Evolutionary conservation across 768 basidiomycete species (phyloP), one percentile per base, ranked within the genome.

Genomic region (Pisolithus sp.): DNA sequence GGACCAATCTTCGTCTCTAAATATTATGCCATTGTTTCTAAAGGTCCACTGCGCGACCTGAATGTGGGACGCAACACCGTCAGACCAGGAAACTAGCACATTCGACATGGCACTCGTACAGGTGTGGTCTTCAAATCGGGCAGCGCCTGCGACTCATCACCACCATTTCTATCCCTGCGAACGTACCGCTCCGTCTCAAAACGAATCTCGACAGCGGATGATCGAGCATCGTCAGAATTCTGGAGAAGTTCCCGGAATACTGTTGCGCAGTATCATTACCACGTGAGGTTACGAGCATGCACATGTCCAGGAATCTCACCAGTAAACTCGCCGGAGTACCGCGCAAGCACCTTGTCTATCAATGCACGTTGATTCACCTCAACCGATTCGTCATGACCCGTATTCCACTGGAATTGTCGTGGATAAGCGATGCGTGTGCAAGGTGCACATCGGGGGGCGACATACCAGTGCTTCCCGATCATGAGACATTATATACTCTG

Each of bases 351-450:
- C 71, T 93, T 97, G 76, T 96, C 94, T 49, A 97, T 95, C 52
- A 96, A 74, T n/a, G 93, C 93, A 18, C 94, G 81, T 65, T 95
- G 94, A 67, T 95, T 95, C 43, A 95, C 93, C 69, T 94, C 87
- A 0, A 93, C 86, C 0, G 85, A 79, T 61, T 89, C 88, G 60
- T 89, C 88, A 57, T 83, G 76, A 17, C 87, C 88, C n/a, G 60
- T 68, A 23, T 65, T 69, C 78, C 77, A 79, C 78, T 78, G 53
- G 21, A 44, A 28, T 18, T 20, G 56, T 37, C 45, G n/a, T 17
- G 8, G 18, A 36, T 41, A 13, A 41, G 40, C 12, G 5, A 18
- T 1, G 15, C 12, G 34, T 13, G 34, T 34, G 6, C 40, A 20
- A 20, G n/a, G 18, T 41, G n/a, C 23, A 23, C 3, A 8, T n/a